Evolutionary conservation across 2,329 filamentous ascomycete genomes (phyloP), one percentile per base, ranked within the genome.

Genomic region (Pestalotiopsis sp.): DNA sequence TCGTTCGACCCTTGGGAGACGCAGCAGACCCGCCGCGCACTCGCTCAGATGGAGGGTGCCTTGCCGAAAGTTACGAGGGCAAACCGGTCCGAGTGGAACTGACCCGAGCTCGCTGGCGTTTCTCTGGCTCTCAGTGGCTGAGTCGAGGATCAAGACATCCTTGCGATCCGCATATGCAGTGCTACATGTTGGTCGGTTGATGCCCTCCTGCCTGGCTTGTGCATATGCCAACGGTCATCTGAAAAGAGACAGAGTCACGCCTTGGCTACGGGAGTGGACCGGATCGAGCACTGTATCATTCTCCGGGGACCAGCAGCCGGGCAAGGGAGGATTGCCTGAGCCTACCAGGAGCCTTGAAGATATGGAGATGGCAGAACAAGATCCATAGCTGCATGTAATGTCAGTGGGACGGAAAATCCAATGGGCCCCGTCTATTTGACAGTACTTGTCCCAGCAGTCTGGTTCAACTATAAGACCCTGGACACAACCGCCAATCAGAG

Each of bases 121-220:
- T 20, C 31, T 45, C 31, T 12, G 14, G 23, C n/a, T 65, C 41
- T 38, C 14, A 65, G 23, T 58, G 63, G 49, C 23, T 25, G 23
- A 45, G 23, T 65, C 12, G 45, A 11, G 20, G 64, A 36, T 14
- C 36, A 38, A 23, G 20, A 5, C 9, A 61, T 25, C 64, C 57
- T 36, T 66, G 55, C 39, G n/a, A 52, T 25, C 20, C 45, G 64
- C 64, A 66, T 66, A 66, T 66, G 64, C 64, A 61, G 55, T 66
- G 31, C 36, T 55, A 67, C 57, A 13, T 67, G 65, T 67, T 67
- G 65, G 65, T 55, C n/a, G 17, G 65, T 55, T 67, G 31, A 36
- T 36, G 57, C 39, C 65, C 55, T 67, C 58, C 65, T 55, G 17
- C n/a, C 52, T 57, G 25, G 39, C 65, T 38, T 36, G 20, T 52